phyloP scores from a whole-genome alignment of 441 rosid genomes.

The Cnidoscolus chayamansa region DNA sequence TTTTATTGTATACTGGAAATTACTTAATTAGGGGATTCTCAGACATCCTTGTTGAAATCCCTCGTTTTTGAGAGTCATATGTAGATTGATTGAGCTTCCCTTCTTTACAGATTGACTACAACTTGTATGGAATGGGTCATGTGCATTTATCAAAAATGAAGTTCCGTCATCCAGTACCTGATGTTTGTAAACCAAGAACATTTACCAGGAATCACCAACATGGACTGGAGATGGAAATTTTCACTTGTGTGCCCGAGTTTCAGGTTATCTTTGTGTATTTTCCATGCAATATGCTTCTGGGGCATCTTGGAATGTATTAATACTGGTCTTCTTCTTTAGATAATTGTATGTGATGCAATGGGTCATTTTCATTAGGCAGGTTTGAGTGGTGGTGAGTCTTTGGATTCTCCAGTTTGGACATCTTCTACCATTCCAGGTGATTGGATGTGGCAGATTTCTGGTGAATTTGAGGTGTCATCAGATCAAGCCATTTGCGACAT shows the following conservation, averaged over 20 bases:
- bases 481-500: conserved; percentile 37
- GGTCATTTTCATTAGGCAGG: conserved; percentile 55
- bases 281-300: conserved; percentile 12
- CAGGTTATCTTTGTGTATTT: conserved; percentile 41
- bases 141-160: conserved; percentile 78
- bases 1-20: neutral
- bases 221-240: conserved; percentile 35
- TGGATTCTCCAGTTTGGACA: conserved; percentile 58
- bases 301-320: neutral
- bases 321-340: conserved; percentile 14
- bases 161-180: conserved; percentile 84
- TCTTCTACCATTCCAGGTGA: conserved; percentile 70
- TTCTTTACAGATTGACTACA: conserved; percentile 69
- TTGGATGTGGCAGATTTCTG: conserved; percentile 68
- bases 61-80: neutral
- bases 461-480: conserved; percentile 43
- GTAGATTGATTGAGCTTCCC: conserved; percentile 14
- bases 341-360: conserved; percentile 21
- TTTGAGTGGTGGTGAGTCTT: conserved; percentile 39
- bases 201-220: conserved; percentile 29
- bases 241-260: conserved; percentile 29
- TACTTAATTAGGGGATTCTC: neutral
- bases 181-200: conserved; percentile 38
- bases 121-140: conserved; percentile 96
- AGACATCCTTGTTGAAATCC: neutral